Evolutionary conservation across 768 basidiomycete genomes (phyloP), one percentile per base, ranked within the genome.

Genomic region (Rhizopogon vinicolor): DNA sequence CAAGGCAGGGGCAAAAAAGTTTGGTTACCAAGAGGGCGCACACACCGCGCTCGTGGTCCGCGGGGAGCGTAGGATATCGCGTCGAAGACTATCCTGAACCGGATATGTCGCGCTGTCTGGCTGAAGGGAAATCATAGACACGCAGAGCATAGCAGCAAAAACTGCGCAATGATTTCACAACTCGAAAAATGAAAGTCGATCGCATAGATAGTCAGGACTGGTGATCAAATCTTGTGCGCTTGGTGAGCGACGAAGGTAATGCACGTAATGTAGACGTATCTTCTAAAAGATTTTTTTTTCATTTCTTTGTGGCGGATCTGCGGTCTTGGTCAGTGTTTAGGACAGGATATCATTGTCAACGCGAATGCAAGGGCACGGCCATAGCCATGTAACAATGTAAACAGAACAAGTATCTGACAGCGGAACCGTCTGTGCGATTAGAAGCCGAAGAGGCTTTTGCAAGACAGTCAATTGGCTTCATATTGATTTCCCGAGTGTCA

Each of bases 391-490:
- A 37, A 53, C 5, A 35, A 33, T 33, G 31, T 31, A 29, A 10
- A 51, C 16, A 31, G 14, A 7, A 31, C n/a, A 60, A 12, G 48
- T 77, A 70, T 76, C 60, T 68, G 85, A 84, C 85, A 86, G 74
- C 83, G 75, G 85, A 87, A 74, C 85, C 80, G 65, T 71, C 65
- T 74, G 62, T 52, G 64, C 57, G 44, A 19, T 49, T 13, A 53
- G 35, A 41, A 28, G 51, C 49, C 53, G 12, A 18, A 33, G 49
- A 51, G 43, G 51, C 31, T 35, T n/a, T 43, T 64, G 64, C 72
- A 61, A 66, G 72, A 68, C 65, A 75, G 83, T 80, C 85, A 84
- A 78, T 70, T 61, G 58, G 79, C 78, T 86, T 84, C 84, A 72
- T 60, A 74, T 77, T 60, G 44, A 71, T 80, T 55, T 80, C 55